Conservation (phyloP, 208 protist genomes). For the Trypanosoma cruzi region DNA sequence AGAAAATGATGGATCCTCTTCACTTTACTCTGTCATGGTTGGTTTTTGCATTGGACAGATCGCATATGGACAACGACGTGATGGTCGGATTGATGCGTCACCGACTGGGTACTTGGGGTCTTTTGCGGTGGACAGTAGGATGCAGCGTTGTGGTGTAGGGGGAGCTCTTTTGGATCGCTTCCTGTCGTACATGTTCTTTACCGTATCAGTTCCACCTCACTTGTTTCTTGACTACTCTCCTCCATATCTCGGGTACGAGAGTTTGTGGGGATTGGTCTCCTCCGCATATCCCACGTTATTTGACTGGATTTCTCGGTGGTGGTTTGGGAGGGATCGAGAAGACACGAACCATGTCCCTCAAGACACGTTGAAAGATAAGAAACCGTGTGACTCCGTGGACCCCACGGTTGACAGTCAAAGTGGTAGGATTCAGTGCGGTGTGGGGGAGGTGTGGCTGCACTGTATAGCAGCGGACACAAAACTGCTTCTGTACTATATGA, state of each 20-base stretch:
- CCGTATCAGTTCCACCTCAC: constrained; percentile 48
- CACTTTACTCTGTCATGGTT: constrained; percentile 40
- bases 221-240: constrained; percentile 61
- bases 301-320: not conserved
- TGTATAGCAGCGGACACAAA: constrained; percentile 50
- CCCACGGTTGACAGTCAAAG: not conserved
- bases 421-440: constrained; percentile 29
- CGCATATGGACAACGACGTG: constrained; percentile 42
- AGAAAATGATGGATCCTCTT: not conserved
- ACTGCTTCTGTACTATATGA: constrained; percentile 55
- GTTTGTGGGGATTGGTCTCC: not conserved
- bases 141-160: constrained; percentile 73
- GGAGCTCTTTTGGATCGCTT: constrained; percentile 52
- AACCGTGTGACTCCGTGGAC: not conserved
- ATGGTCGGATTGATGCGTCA: constrained; percentile 49
- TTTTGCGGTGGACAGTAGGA: constrained; percentile 52
- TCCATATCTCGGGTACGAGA: not conserved
- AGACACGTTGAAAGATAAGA: not conserved
- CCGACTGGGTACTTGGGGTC: constrained; percentile 76
- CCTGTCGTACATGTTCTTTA: constrained; percentile 49
- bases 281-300: too few species aligned
- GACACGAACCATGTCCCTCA: not conserved
- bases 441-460: constrained; percentile 79
- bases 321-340: not conserved
- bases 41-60: constrained; percentile 67